A percentile compares a stretch with the other conserved stretches of the same genome.
Conservation (phyloP, 75 land plant species). For the Picea glauca region DNA sequence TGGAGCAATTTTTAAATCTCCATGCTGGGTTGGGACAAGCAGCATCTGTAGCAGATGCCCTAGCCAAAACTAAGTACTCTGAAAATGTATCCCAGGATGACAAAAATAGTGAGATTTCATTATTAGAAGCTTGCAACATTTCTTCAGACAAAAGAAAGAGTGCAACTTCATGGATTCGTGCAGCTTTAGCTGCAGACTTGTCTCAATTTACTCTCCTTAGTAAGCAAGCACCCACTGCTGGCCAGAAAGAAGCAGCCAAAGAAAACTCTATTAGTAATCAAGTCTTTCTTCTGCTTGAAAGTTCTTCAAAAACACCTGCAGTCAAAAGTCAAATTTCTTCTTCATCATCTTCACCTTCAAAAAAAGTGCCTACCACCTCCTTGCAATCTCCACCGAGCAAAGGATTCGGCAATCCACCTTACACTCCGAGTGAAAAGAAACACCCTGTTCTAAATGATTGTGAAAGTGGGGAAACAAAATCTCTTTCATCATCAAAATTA, state of each 20-base stretch:
- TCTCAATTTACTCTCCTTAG: constrained; percentile 35
- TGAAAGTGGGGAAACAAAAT: background rate
- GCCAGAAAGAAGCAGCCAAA: background rate
- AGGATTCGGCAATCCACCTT: background rate
- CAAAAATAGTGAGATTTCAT: constrained; percentile 12
- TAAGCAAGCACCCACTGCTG: constrained; percentile 10
- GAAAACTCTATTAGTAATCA: background rate
- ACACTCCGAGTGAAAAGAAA: background rate
- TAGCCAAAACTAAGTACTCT: constrained; percentile 23
- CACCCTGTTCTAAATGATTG: constrained; percentile 2
- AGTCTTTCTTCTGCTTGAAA: constrained; percentile 7
- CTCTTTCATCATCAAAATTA: background rate
- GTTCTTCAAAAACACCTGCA: constrained; percentile 6
- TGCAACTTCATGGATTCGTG: constrained; percentile 71
- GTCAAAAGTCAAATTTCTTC: background rate
- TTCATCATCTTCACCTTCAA: background rate
- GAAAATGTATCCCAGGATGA: constrained; percentile 17
- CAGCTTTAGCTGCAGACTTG: constrained; percentile 69
- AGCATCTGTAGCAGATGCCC: constrained; percentile 40
- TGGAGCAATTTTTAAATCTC: constrained; percentile 68
- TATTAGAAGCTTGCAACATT: constrained; percentile 48
- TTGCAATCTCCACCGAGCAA: background rate
- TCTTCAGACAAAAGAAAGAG: constrained; percentile 41
- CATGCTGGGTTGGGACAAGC: constrained; percentile 45
- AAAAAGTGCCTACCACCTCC: background rate